phyloP scores from a whole-genome alignment of 2,329 filamentous ascomycete genomes.

The Juglanconis oblonga region DNA sequence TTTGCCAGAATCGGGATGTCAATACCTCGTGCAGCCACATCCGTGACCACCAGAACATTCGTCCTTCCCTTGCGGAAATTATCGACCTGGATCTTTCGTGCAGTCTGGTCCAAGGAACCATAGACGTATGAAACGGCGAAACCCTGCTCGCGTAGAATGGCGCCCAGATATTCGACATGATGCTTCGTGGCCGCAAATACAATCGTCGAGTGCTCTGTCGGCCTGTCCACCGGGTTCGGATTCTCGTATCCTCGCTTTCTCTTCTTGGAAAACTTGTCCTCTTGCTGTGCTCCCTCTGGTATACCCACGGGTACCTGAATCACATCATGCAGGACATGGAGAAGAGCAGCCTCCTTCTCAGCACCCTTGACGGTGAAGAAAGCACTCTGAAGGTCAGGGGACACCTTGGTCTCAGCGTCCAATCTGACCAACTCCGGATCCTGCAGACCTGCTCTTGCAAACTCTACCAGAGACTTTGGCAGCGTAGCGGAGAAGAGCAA shows the following conservation, averaged over 20 bases:
- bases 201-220: conserved; percentile 89
- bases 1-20: conserved; percentile 96
- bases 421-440: conserved; percentile 87
- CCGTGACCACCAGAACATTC: conserved; percentile 92
- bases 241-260: conserved; percentile 62
- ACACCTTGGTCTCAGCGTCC: conserved; percentile 93
- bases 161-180: conserved; percentile 89
- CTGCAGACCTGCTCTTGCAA: conserved; percentile 87
- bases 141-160: conserved; percentile 74
- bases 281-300: conserved; percentile 51
- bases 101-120: conserved; percentile 89
- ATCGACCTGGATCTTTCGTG: conserved; percentile 86
- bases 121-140: conserved; percentile 94
- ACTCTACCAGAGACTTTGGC: conserved; percentile 91
- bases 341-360: conserved; percentile 88
- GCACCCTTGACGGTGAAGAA: conserved; percentile 92
- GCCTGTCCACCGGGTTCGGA: conserved; percentile 61
- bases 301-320: conserved; percentile 80
- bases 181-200: conserved; percentile 95
- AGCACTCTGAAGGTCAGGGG: conserved; percentile 89
- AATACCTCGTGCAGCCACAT: conserved; percentile 94
- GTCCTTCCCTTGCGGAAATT: conserved; percentile 81
- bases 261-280: conserved; percentile 59
- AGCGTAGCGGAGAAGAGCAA: conserved; percentile 93
- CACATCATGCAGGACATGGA: conserved; percentile 85